phyloP scores from a whole-genome alignment of 129 eudicot species.

The Silybum marianum region DNA sequence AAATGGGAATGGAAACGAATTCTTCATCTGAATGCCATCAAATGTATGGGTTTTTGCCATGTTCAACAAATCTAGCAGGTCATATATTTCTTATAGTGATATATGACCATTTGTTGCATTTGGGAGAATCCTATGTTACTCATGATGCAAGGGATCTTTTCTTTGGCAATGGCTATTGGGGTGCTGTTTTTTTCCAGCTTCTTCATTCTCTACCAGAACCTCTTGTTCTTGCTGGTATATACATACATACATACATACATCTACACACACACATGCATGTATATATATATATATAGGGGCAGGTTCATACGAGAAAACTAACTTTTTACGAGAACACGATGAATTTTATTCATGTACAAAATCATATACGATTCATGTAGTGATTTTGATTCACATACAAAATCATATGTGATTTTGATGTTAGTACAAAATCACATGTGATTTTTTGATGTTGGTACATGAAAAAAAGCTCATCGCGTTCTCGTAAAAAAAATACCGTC shows the following conservation, averaged over 20 bases:
- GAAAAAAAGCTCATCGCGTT: too few relatives aligned
- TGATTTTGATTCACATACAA: too few relatives aligned
- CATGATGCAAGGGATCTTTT: neutral
- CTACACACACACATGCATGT: too few relatives aligned
- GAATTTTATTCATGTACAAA: too few relatives aligned
- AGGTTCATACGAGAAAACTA: too few relatives aligned
- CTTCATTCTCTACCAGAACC: neutral
- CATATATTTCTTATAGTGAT: neutral
- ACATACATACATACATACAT: neutral
- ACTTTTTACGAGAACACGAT: too few relatives aligned
- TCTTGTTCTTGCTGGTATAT: neutral
- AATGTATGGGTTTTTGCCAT: constrained; percentile 5
- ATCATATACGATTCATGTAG: too few relatives aligned
- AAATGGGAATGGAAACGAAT: neutral
- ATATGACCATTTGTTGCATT: neutral
- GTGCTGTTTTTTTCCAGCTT: neutral
- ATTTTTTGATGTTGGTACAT: too few relatives aligned
- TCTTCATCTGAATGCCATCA: neutral
- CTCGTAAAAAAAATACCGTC: too few relatives aligned
- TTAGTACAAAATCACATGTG: too few relatives aligned
- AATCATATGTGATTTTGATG: too few relatives aligned
- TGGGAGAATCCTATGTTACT: neutral
- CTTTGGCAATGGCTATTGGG: neutral
- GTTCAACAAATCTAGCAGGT: neutral
- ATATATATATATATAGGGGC: too few relatives aligned